Conservation (phyloP, 495 filamentous ascomycete genomes). For the Recurvomyces mirabilis region DNA sequence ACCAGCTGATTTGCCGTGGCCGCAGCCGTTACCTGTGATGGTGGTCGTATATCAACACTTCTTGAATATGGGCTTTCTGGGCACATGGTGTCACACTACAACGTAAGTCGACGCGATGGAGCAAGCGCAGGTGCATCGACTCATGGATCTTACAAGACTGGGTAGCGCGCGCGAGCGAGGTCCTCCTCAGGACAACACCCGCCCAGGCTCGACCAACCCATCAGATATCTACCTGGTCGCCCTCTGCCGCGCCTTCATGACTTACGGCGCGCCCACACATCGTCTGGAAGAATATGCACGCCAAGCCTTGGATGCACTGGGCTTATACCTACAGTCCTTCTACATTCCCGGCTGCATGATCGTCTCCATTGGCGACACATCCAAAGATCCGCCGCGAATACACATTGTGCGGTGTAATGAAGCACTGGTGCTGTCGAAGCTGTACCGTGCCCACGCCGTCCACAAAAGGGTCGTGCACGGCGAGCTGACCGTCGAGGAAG, state of each 20-base stretch:
- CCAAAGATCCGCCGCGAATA: not conserved
- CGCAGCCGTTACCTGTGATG: too few relatives aligned
- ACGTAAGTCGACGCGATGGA: too few relatives aligned
- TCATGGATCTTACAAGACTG: too few relatives aligned
- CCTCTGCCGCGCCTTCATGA: not conserved
- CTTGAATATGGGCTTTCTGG: too few relatives aligned
- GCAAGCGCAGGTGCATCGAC: too few relatives aligned
- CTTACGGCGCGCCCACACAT: slow-evolving; percentile 17
- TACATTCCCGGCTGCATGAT: slow-evolving; percentile 16
- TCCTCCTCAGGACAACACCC: too few relatives aligned
- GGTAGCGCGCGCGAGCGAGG: too few relatives aligned
- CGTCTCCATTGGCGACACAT: slow-evolving; percentile 12
- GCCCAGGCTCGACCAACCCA: not conserved
- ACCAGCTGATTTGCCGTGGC: too few relatives aligned
- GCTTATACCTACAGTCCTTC: slow-evolving; percentile 2
- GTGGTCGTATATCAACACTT: too few relatives aligned
- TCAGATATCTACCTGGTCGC: not conserved
- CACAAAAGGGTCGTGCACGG: not conserved
- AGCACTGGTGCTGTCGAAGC: not conserved
- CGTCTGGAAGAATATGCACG: slow-evolving; percentile 1
- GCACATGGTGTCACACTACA: too few relatives aligned
- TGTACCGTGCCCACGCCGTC: not conserved
- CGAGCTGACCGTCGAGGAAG: not conserved
- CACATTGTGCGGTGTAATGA: not conserved
- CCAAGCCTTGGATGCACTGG: not conserved